Conservation (phyloP, 768 basidiomycete species). For the Jaapia argillacea region DNA sequence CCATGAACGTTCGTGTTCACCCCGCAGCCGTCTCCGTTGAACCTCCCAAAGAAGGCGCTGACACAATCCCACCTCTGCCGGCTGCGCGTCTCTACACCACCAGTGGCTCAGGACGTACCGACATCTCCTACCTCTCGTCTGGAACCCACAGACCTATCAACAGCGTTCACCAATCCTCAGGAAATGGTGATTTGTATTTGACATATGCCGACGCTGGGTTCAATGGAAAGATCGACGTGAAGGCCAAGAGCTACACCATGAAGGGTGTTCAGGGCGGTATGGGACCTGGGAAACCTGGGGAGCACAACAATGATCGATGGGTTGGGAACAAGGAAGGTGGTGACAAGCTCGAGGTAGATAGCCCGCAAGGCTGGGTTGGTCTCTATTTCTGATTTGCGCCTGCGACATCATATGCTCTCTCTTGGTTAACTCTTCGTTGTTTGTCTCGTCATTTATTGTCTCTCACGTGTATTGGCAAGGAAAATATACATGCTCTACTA, state of each 20-base stretch:
- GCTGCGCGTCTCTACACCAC: slow-evolving; percentile 32
- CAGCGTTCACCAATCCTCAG: slow-evolving; percentile 35
- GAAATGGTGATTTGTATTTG: slow-evolving; percentile 45
- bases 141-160: slow-evolving; percentile 36
- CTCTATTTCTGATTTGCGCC: slow-evolving; percentile 16
- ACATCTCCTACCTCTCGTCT: slow-evolving; percentile 32
- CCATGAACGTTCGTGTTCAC: slow-evolving; percentile 36
- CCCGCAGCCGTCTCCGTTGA: slow-evolving; percentile 23
- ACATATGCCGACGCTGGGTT: slow-evolving; percentile 42
- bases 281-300: slow-evolving; percentile 5
- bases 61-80: slow-evolving; percentile 14
- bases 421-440: no score
- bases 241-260: slow-evolving; percentile 26
- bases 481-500: no score
- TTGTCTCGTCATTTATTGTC: no score
- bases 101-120: slow-evolving; percentile 44
- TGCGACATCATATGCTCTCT: no score
- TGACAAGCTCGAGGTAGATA: slow-evolving; percentile 14
- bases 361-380: slow-evolving; percentile 17
- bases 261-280: slow-evolving; percentile 13
- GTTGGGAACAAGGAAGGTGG: slow-evolving; percentile 20
- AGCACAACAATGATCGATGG: slow-evolving; percentile 16
- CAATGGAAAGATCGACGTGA: slow-evolving; percentile 35
- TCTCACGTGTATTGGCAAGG: no score
- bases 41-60: slow-evolving; percentile 4